phyloP scores from a whole-genome alignment of 2,329 filamentous ascomycete species.

The Emericellopsis cladophorae region DNA sequence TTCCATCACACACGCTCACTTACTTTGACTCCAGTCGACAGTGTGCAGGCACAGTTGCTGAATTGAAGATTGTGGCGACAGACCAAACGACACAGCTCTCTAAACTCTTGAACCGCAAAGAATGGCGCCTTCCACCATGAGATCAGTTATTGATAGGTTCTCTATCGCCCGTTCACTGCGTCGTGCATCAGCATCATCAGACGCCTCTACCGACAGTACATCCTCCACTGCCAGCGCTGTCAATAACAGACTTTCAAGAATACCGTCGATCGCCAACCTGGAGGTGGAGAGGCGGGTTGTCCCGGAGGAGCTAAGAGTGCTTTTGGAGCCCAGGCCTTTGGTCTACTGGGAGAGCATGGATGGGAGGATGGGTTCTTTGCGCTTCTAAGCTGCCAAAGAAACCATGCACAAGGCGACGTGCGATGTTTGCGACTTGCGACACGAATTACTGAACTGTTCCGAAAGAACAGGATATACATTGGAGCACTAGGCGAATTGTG shows the following conservation, averaged over 20 bases:
- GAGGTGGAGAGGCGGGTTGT: slow-evolving; percentile 44
- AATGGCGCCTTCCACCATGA: neutral
- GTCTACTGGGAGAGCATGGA: slow-evolving; percentile 53
- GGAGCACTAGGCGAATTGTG: too few relatives aligned
- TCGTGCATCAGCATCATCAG: neutral
- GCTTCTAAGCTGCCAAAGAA: neutral
- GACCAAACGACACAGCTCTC: too few relatives aligned
- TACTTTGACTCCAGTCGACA: neutral
- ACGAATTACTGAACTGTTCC: too few relatives aligned
- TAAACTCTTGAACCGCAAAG: too few relatives aligned
- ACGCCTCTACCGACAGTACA: neutral
- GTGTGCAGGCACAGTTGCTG: too few relatives aligned
- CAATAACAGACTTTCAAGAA: slow-evolving; percentile 46
- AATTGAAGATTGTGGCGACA: too few relatives aligned
- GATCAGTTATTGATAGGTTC: neutral
- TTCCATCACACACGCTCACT: neutral
- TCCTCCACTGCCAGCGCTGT: slow-evolving; percentile 33
- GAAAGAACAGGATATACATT: neutral
- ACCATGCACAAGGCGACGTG: neutral
- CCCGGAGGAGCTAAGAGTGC: slow-evolving; percentile 37
- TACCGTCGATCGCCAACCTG: slow-evolving; percentile 42
- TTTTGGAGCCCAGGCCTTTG: slow-evolving; percentile 45
- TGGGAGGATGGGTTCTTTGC: slow-evolving; percentile 37
- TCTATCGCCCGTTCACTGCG: neutral
- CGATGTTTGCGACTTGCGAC: neutral